phyloP scores from a whole-genome alignment of 2,329 filamentous ascomycete genomes.

The Cladophialophora immunda region DNA sequence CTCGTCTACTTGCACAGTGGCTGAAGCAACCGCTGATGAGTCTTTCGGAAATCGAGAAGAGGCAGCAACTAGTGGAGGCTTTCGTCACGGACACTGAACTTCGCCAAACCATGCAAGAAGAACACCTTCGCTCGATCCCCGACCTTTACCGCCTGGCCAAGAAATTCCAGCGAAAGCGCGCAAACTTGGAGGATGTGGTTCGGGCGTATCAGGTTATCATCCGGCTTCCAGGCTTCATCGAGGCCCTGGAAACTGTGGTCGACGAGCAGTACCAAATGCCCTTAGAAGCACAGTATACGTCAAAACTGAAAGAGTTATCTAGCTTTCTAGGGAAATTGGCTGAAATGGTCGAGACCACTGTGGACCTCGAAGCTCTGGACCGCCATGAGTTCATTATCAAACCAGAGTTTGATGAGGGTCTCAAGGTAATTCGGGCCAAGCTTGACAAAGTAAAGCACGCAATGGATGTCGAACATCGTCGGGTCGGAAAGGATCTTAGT shows the following conservation, averaged over 20 bases:
- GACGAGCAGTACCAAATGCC: slow-evolving; percentile 91
- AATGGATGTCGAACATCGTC: slow-evolving; percentile 82
- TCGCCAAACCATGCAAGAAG: slow-evolving; percentile 94
- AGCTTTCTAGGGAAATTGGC: slow-evolving; percentile 84
- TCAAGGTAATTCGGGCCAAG: slow-evolving; percentile 88
- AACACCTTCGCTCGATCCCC: slow-evolving; percentile 89
- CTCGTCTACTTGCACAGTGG: slow-evolving; percentile 91
- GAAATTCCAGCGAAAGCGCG: slow-evolving; percentile 89
- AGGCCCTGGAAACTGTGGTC: slow-evolving; percentile 90
- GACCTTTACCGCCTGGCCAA: slow-evolving; percentile 94
- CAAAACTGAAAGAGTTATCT: slow-evolving; percentile 78
- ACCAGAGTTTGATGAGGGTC: slow-evolving; percentile 90
- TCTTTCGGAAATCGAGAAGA: slow-evolving; percentile 83
- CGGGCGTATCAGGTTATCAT: slow-evolving; percentile 94
- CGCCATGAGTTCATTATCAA: slow-evolving; percentile 99
- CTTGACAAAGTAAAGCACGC: slow-evolving; percentile 83
- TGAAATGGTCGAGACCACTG: slow-evolving; percentile 98
- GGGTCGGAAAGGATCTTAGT: slow-evolving; percentile 79
- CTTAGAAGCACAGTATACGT: slow-evolving; percentile 85
- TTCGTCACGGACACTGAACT: slow-evolving; percentile 94
- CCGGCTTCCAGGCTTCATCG: slow-evolving; percentile 86
- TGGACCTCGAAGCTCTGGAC: slow-evolving; percentile 93
- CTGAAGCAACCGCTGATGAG: slow-evolving; percentile 97
- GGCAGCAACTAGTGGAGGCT: slow-evolving; percentile 93
- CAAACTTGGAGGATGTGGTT: slow-evolving; percentile 94